Conservation (phyloP, 1,139 yeast species). For the Candida glucosophila region DNA sequence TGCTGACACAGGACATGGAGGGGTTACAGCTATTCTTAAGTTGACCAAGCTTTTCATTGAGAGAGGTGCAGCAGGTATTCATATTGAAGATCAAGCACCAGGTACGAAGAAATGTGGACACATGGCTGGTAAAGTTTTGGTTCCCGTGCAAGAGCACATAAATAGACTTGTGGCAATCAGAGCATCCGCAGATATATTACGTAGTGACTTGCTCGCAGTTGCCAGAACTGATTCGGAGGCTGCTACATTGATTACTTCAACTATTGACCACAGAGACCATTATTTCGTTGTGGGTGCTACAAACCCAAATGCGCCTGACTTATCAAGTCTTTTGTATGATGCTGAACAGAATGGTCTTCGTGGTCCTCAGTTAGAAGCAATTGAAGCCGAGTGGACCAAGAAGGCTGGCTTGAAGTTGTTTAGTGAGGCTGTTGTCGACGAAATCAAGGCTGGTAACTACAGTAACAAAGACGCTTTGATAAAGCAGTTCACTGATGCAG, state of each 20-base stretch:
- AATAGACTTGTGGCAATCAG: slow-evolving; percentile 90
- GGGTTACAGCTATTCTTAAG: slow-evolving; percentile 91
- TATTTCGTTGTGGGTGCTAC: slow-evolving; percentile 87
- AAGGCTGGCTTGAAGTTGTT: slow-evolving; percentile 82
- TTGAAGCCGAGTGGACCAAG: slow-evolving; percentile 79
- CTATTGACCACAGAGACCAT: slow-evolving; percentile 93
- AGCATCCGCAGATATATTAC: slow-evolving; percentile 91
- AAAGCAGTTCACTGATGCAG: slow-evolving; percentile 56
- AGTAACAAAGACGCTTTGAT: slow-evolving; percentile 61
- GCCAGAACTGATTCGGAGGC: slow-evolving; percentile 98
- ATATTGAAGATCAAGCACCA: slow-evolving; percentile 97
- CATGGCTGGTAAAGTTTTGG: slow-evolving; percentile 97
- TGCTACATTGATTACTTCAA: slow-evolving; percentile 86
- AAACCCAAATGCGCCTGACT: slow-evolving; percentile 68
- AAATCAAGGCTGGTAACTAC: slow-evolving; percentile 53
- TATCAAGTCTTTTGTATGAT: slow-evolving; percentile 69
- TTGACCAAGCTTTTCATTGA: slow-evolving; percentile 94
- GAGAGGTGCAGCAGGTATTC: slow-evolving; percentile 98
- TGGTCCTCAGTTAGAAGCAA: slow-evolving; percentile 60
- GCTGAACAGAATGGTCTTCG: slow-evolving; percentile 71
- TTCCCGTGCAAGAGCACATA: slow-evolving; percentile 95
- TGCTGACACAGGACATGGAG: slow-evolving; percentile 99
- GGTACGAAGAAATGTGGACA: slow-evolving; percentile 98
- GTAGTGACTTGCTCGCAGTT: slow-evolving; percentile 75
- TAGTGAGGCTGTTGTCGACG: slow-evolving; percentile 88